Evolutionary conservation across 1,139 yeast genomes (phyloP).

Genomic region (Arxiozyma heterogenica): DNA sequence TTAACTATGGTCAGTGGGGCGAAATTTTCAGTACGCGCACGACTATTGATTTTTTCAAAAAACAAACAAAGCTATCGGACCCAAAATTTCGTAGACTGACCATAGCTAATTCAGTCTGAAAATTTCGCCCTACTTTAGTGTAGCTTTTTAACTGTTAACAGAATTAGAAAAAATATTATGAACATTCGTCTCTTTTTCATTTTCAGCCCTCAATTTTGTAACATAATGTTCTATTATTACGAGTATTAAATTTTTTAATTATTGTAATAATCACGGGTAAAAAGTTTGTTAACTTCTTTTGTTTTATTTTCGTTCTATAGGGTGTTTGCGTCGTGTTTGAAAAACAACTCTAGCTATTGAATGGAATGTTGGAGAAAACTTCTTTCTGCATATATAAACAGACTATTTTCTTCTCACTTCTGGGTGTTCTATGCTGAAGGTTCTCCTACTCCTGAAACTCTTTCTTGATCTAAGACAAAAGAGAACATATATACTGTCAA

Average conservation of each 20-base stretch:
- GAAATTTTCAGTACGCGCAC: constrained; percentile 1
- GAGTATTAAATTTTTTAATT: no score
- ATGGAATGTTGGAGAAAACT: neutral
- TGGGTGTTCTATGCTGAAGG: no score
- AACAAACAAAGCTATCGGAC: neutral
- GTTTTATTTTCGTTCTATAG: no score
- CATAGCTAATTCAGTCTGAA: constrained; percentile 10
- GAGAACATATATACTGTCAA: neutral
- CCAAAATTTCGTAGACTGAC: constrained; percentile 6
- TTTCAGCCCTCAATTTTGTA: neutral
- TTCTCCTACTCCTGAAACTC: neutral
- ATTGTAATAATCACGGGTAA: no score
- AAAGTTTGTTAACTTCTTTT: no score
- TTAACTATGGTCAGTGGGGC: neutral
- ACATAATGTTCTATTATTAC: no score
- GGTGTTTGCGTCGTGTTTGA: neutral
- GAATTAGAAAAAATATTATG: neutral
- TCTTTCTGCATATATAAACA: neutral
- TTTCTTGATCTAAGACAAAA: no score
- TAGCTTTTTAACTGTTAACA: neutral
- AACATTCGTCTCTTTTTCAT: neutral
- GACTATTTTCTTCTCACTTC: neutral
- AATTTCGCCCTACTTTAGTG: constrained; percentile 3
- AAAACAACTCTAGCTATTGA: neutral
- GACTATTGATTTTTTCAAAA: neutral